Base-by-base conservation (phyloP, 805 yeast species). In the Monosporozyma yasuniensis region DNA sequence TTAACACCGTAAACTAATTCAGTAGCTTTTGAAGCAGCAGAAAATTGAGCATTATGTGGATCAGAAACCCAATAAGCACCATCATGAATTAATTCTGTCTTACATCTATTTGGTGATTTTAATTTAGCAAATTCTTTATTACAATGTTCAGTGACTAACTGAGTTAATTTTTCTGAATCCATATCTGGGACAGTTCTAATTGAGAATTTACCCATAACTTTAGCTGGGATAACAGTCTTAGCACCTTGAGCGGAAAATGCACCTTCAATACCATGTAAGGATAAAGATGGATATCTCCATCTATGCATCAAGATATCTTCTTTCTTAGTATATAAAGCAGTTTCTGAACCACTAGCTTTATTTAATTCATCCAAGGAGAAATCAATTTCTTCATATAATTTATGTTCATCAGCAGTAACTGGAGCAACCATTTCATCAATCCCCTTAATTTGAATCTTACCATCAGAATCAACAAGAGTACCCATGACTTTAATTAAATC, bases 221-320 rank as follows among this genome's bases (percentile, higher is more conserved):
- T 84, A 46, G 96, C 87, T 34, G 99, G 99, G 57, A 93, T 93
- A 47, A 93, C 99, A 32, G 99, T 93, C 75, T 93, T 93, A 51
- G 98, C 99, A 56, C 99, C 99, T 44, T 85, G 78, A 42, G 86
- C 91, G 45, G 84, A 83, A 69, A 93, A 93, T 5, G 98, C 99
- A 56, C 99, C 99, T 72, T 93, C 99, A 50, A 93, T 78, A 58
- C 99, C 99, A 70, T 93, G 99, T 57, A 93, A 69, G 2, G 98
- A 90, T 61, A 93, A 75, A 7, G 98, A 88, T 50, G 99, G 99
- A 72, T 76, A 89, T 77, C 99, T 84, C 99, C 99, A 93, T 78
- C 99, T 83, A 70, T 90, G 97, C 85, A 89, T 91, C 61, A 93
- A 78, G 52, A 95, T 89, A 52, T 83, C 84, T 72, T 88, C 82